Percentiles rank a stretch among this genome's conserved stretches.
Conservation (phyloP, 768 basidiomycete species). For the Postia placenta region DNA sequence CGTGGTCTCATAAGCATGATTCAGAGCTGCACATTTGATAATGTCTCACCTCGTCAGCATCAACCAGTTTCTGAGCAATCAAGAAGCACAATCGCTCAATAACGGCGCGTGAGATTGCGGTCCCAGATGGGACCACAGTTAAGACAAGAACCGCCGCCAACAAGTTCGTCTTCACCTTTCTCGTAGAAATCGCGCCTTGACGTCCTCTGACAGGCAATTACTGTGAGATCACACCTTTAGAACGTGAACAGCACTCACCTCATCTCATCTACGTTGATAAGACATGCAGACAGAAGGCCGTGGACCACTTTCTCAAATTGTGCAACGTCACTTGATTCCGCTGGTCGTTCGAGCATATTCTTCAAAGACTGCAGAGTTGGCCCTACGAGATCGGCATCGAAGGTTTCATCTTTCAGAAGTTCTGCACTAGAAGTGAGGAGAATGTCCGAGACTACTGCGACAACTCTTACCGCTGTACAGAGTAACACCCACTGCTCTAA, state of each 20-base stretch:
- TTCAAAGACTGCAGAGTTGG: slow-evolving; percentile 81
- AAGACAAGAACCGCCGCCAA: slow-evolving; percentile 80
- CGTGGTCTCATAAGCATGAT: neutral
- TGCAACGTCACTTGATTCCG: slow-evolving; percentile 36
- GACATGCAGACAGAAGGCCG: slow-evolving; percentile 78
- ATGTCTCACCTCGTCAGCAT: slow-evolving; percentile 54
- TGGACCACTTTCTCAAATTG: slow-evolving; percentile 61
- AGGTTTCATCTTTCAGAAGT: slow-evolving; percentile 79
- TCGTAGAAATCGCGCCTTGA: slow-evolving; percentile 63
- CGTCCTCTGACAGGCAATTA: slow-evolving; percentile 52
- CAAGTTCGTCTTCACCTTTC: slow-evolving; percentile 89
- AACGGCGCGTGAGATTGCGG: slow-evolving; percentile 64
- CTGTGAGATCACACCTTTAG: slow-evolving; percentile 1
- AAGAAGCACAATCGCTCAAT: slow-evolving; percentile 83
- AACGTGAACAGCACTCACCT: slow-evolving; percentile 42
- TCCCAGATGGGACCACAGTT: slow-evolving; percentile 64
- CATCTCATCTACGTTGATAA: slow-evolving; percentile 88
- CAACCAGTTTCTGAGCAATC: slow-evolving; percentile 74
- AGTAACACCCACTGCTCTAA: slow-evolving; percentile 71
- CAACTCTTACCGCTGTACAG: slow-evolving; percentile 63
- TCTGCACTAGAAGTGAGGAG: slow-evolving; percentile 36
- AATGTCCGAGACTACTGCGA: neutral
- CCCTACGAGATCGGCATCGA: slow-evolving; percentile 72
- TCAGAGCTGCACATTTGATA: neutral
- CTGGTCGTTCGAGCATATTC: slow-evolving; percentile 53